These are phyloP conservation scores for Leishmania arabica DNA, from an alignment of 208 protist species.

Conservation along the genomic window DNA sequence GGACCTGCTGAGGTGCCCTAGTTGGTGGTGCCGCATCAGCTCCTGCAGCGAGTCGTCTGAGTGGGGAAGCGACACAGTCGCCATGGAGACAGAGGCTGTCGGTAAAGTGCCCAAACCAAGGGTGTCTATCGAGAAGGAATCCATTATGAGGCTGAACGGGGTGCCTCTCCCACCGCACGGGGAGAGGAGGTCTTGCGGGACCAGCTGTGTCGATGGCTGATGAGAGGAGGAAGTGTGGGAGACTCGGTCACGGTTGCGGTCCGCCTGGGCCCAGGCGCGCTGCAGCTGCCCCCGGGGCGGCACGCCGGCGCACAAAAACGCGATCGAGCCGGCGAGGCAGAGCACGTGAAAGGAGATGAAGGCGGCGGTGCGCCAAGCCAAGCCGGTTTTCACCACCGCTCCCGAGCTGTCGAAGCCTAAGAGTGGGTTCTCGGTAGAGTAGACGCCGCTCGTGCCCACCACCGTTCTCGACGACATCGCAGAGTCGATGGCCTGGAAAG, in stretches of 20 bases:
- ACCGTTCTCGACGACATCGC: neutral
- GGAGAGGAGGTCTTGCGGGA: slow-evolving; percentile 26
- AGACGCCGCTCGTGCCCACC: neutral
- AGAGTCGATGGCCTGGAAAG: neutral
- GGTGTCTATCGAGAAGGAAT: slow-evolving; percentile 15
- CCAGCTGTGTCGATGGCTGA: slow-evolving; percentile 26
- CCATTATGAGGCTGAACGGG: slow-evolving; percentile 18
- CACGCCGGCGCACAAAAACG: slow-evolving; percentile 49
- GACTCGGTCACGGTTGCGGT: slow-evolving; percentile 42
- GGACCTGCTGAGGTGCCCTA: neutral
- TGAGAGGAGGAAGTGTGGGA: slow-evolving; percentile 21
- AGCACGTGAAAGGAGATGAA: slow-evolving; percentile 42
- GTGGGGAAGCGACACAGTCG: slow-evolving; percentile 4
- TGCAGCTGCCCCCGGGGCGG: slow-evolving; percentile 48
- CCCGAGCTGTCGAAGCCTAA: neutral
- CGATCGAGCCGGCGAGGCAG: slow-evolving; percentile 49
- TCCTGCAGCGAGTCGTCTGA: neutral
- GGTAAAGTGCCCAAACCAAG: neutral
- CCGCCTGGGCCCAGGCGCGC: slow-evolving; percentile 58
- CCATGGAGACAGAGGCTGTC: neutral
- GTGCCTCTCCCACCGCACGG: neutral
- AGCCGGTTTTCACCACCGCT: slow-evolving; percentile 15
- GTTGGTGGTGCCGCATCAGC: neutral
- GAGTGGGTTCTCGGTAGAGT: slow-evolving; percentile 1
- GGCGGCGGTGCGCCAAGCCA: slow-evolving; percentile 38